Percentiles rank a stretch among this genome's conserved stretches.
Conservation (phyloP, 345 rosid species). For the Eucalyptus fibrosa region DNA sequence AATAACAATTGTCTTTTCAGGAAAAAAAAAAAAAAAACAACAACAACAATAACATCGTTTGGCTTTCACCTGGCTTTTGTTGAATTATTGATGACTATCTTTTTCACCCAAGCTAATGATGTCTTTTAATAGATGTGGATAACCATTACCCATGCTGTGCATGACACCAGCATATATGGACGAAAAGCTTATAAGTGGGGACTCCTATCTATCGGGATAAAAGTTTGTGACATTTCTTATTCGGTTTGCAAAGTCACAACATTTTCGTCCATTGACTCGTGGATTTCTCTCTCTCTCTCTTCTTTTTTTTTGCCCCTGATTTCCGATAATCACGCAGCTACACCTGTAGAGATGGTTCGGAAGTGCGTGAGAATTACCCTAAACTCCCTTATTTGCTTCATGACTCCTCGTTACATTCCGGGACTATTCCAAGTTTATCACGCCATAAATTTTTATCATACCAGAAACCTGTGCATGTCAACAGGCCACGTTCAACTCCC, state of each 20-base stretch:
- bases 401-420: neutral
- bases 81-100: neutral
- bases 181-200: neutral
- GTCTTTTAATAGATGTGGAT: neutral
- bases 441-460: neutral
- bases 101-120: neutral
- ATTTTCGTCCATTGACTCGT: neutral
- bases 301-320: neutral
- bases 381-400: neutral
- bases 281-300: accelerated
- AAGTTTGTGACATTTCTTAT: too few species aligned
- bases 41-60: neutral
- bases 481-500: neutral
- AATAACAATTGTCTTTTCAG: neutral
- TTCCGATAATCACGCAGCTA: neutral
- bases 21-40: too few species aligned
- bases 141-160: neutral
- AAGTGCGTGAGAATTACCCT: neutral
- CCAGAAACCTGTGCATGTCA: neutral
- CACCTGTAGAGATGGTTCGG: neutral
- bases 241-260: neutral
- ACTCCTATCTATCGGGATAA: neutral
- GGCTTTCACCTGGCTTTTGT: neutral
- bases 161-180: neutral
- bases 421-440: neutral